Base-by-base conservation (phyloP, 306 rosid species). In the Pachyrhizus erosus region DNA sequence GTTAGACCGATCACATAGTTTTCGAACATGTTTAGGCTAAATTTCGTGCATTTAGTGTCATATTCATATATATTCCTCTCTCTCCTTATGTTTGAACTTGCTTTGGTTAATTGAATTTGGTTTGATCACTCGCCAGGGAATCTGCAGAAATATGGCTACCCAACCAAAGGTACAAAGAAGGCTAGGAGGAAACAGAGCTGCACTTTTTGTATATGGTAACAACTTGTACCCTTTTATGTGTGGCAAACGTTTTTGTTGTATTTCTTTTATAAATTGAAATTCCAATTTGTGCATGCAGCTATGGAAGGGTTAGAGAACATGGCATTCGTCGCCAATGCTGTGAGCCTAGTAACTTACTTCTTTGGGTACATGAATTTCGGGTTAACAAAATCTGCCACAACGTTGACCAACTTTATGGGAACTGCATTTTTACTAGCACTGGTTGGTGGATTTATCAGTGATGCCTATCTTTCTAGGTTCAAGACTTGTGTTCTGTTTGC, bases 271-370 rank as follows among this genome's bases (percentile, higher is more conserved):
- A 3, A 76, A 76, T 55, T 72, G 54, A 42, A 64, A 12, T 55
- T 80, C 5, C 10, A 73, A 79, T 71, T 7, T 69, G 74, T 75
- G 71, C 14, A 72, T 54, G 88, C 89, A 94, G 96, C 87, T 40
- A 89, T 83, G 81, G 94, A 91, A 85, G 97, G 98, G 62, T 82
- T 94, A 2, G 97, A 94, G 79, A 92, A 90, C 87, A 89, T 94
- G 98, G 92, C 98, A 3, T 92, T 89, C 26, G 68, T 94, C 24
- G 81, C 96, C 6, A 81, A 27, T 61, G 93, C 90, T 10, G 61
- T 94, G 68, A 92, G 93, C 85, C 78, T 94, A 10, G 89, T 92
- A 69, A 92, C 94, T 5, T 94, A 94, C 75, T 92, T 94, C 88
- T 80, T 72, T 68, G 92, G 92, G 7, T 85, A 86, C 68, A 94